A percentile compares a stretch with the other conserved stretches of the same genome.
Conservation (phyloP, 352 stramenopile genomes). For the Phytopythium vexans region DNA sequence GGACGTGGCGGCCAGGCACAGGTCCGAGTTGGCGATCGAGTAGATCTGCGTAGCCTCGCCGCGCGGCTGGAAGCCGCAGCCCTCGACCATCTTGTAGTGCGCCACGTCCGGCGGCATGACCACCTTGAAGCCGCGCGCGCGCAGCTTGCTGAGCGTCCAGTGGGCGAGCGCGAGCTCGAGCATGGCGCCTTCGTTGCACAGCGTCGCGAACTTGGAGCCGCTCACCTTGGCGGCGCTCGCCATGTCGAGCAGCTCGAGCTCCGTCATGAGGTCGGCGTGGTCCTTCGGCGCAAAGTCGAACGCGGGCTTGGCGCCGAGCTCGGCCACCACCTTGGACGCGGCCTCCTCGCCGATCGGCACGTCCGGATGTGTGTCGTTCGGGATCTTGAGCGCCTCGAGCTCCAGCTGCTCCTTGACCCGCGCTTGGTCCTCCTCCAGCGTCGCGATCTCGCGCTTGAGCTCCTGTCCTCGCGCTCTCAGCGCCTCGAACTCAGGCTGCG, state of each 20-base stretch:
- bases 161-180: conserved; percentile 85
- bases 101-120: conserved; percentile 82
- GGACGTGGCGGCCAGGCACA: conserved; percentile 81
- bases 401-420: conserved; percentile 49
- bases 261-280: conserved; percentile 65
- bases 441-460: conserved; percentile 54
- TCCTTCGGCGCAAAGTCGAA: conserved; percentile 68
- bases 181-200: conserved; percentile 86
- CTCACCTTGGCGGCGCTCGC: conserved; percentile 59
- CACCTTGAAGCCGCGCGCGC: conserved; percentile 65
- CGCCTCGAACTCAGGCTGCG: conserved; percentile 26
- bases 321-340: conserved; percentile 46
- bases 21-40: conserved; percentile 76
- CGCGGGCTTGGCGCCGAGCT: conserved; percentile 46
- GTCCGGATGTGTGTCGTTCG: conserved; percentile 74
- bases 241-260: conserved; percentile 75
- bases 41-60: conserved; percentile 88
- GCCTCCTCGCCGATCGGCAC: conserved; percentile 57
- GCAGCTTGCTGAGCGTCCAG: conserved; percentile 72
- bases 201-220: conserved; percentile 81
- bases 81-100: conserved; percentile 79
- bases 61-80: conserved; percentile 83
- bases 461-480: conserved; percentile 38
- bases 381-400: conserved; percentile 68
- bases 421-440: conserved; percentile 36